Evolutionary conservation across 768 basidiomycete genomes (phyloP), one percentile per base, ranked within the genome.

Genomic region (Rhodotorula graminis): DNA sequence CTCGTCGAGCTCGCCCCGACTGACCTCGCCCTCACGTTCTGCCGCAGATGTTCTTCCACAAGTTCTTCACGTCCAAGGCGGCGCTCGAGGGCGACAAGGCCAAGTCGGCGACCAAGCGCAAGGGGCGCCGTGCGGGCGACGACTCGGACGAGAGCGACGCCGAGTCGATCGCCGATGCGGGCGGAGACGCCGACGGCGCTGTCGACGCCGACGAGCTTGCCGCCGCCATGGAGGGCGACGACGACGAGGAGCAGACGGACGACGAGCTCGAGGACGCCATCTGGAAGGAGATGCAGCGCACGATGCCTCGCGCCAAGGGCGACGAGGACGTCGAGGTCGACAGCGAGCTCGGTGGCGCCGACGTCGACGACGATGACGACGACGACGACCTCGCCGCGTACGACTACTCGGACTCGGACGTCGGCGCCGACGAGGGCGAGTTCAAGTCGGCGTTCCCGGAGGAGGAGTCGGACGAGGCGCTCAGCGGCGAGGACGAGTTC

Each of bases 41-140:
- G 16, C 27, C 29, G 23, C 67, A 92, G 92, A 78, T 91, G 46
- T 97, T 97, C 85, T 96, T 93, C 83, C 88, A 97, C 81, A 88
- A 88, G 76, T 97, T 87, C 83, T 97, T 96, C 80, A 84, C 87
- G 18, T 84, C 84, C 76, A 93, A 91, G 81, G 83, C 86, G 46
- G 85, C 85, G 76, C 84, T 82, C 76, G 85, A 85, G 65, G 84
- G 83, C 77, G 65, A 65, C 59, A 76, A 73, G 66, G 67, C 69
- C 40, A 60, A 70, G 47, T 67, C 67, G 23, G 71, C 70, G 3
- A 63, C 73, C 53, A 73, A 74, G 59, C 65, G 77, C 60, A 75
- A 77, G 55, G 47, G 64, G 23, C 67, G 71, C 42, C 49, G 64
- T 7, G 70, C 62, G 68, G 73, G 67, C 50, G 72, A 59, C 18